Evolutionary conservation across 1,139 yeast species (phyloP), one percentile per base, ranked within the genome.

Genomic region (Meyerozyma smithsonii): DNA sequence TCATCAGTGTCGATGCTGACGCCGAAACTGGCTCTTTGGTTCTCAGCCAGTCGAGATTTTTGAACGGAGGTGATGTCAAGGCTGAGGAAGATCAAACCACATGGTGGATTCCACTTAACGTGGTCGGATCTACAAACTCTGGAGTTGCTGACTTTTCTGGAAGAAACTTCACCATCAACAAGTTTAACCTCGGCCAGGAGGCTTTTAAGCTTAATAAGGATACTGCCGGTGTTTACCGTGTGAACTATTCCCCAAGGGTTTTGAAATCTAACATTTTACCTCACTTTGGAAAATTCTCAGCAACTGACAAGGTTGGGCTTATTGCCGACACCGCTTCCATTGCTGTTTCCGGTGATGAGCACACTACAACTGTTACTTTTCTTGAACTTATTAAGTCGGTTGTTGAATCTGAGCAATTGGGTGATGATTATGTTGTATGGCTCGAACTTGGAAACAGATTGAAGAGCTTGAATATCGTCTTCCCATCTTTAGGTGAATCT

Each of bases 51-150:
- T 59, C 68, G 46, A 68, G 87, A 50, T 81, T 72, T 59, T 61
- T 81, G 42, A 62, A 75, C 12, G 64, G 77, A 15, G 84, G 81
- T 28, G 84, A 79, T 51, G 76, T 69, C 21, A 61, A 58, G 33
- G 61, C 67, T 1, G 73, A 39, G 50, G 62, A 58, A 32, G 47
- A 56, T 43, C 39, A 42, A 28, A 74, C 81, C n/a, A 47, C 61
- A 15, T 85, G 94, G 94, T 84, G 89, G 87, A 65, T 84, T 41
- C 94, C 94, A 4, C 65, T 81, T 43, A 71, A 71, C 46, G 58
- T 77, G 33, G 64, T 72, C 1, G 55, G 66, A 24, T 71, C 65
- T 28, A 37, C 45, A 5, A 43, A 43, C 2, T 8, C 41, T 2
- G 38, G 34, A 15, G 21, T n/a, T 16, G 8, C 21, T 8, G 20